These are phyloP conservation scores for Aspergillus haitiensis DNA, from an alignment of 495 filamentous ascomycete genomes.

Conservation along the genomic window DNA sequence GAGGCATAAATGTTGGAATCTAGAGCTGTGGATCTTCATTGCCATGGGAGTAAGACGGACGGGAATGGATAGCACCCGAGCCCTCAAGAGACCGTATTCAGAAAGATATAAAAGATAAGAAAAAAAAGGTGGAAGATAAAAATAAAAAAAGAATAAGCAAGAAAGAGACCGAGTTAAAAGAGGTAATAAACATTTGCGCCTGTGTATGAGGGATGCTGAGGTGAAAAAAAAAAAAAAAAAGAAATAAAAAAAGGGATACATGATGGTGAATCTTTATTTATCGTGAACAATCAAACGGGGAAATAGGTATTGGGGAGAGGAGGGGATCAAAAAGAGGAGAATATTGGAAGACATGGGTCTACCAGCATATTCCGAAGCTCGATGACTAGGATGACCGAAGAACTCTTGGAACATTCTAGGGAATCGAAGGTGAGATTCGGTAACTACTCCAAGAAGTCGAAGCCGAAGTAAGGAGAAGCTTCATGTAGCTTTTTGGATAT, in stretches of 20 bases:
- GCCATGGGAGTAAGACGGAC: not conserved
- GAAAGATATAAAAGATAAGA: slow-evolving; percentile 9
- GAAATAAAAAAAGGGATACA: slow-evolving; percentile 48
- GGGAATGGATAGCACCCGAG: slow-evolving; percentile 1
- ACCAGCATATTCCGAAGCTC: slow-evolving; percentile 3
- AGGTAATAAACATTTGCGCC: slow-evolving; percentile 43
- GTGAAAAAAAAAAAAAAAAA: slow-evolving; percentile 17
- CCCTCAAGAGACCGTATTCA: not conserved
- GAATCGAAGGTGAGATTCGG: slow-evolving; percentile 3
- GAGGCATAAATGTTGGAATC: not conserved
- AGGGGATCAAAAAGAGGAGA: slow-evolving; percentile 12
- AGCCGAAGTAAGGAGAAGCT: slow-evolving; percentile 6
- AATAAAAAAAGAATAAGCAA: slow-evolving; percentile 10
- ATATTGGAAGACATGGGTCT: slow-evolving; percentile 17
- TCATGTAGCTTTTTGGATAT: slow-evolving; percentile 1
- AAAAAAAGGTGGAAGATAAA: not conserved
- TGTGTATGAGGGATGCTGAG: slow-evolving; percentile 49
- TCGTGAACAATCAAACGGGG: slow-evolving; percentile 42
- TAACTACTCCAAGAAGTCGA: slow-evolving; percentile 15
- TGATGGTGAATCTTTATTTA: slow-evolving; percentile 60
- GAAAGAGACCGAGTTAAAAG: slow-evolving; percentile 32
- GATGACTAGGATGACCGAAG: not conserved
- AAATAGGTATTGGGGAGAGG: slow-evolving; percentile 20
- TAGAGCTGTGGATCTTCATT: not conserved
- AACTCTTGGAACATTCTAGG: not conserved